Evolutionary conservation across 768 basidiomycete species (phyloP).

Genomic region (Lactifluus pinguis): DNA sequence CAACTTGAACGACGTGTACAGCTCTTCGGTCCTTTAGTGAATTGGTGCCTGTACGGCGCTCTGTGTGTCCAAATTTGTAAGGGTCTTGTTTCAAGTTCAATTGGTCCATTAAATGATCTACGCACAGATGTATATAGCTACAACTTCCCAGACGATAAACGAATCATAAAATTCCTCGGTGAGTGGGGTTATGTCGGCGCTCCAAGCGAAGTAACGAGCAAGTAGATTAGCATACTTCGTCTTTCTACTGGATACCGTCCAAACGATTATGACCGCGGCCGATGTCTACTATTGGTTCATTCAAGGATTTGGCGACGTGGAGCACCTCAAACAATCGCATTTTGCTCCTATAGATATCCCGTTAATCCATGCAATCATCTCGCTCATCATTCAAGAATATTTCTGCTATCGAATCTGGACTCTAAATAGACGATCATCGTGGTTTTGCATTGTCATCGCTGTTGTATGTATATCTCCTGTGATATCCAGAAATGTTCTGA

Average conservation of each 20-base stretch:
- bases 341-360: slow-evolving; percentile 25
- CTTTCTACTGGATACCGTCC: slow-evolving; percentile 23
- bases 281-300: slow-evolving; percentile 26
- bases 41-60: slow-evolving; percentile 24
- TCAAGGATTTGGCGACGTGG: slow-evolving; percentile 25
- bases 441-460: neutral
- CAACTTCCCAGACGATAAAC: slow-evolving; percentile 9
- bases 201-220: neutral
- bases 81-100: neutral
- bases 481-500: neutral
- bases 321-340: slow-evolving; percentile 18
- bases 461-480: neutral
- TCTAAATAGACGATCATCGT: slow-evolving; percentile 14
- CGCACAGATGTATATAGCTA: slow-evolving; percentile 12
- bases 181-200: neutral
- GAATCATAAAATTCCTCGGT: neutral
- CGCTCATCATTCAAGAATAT: slow-evolving; percentile 25
- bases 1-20: neutral
- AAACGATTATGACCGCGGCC: slow-evolving; percentile 21
- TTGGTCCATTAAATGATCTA: neutral
- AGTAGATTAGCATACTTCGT: slow-evolving; percentile 20
- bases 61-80: slow-evolving; percentile 25
- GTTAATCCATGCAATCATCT: slow-evolving; percentile 22
- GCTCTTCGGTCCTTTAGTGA: slow-evolving; percentile 18
- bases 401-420: slow-evolving; percentile 28